These are phyloP conservation scores for Pseudogymnoascus sp. DNA, from an alignment of 2,329 filamentous ascomycete genomes.

Conservation along the genomic window DNA sequence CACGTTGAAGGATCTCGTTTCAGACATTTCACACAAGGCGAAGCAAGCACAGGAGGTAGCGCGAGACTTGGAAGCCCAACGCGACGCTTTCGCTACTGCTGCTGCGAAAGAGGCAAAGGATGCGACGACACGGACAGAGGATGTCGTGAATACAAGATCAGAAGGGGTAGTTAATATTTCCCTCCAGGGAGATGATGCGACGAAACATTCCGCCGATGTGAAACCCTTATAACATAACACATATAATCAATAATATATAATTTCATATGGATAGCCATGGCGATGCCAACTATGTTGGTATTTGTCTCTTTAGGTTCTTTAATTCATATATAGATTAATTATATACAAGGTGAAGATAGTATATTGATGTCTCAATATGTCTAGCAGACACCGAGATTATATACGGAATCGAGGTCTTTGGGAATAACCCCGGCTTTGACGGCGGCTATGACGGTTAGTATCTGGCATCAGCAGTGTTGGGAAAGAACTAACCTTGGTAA, in stretches of 20 bases:
- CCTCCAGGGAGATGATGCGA: neutral
- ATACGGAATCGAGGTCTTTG: constrained; percentile 9
- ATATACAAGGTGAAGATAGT: neutral
- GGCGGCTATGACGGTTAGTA: constrained; percentile 15
- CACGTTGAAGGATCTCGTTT: neutral
- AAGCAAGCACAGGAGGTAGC: neutral
- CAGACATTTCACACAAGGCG: neutral
- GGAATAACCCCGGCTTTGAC: constrained; percentile 25
- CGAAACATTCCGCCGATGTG: neutral
- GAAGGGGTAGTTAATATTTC: neutral
- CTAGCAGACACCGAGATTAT: constrained; percentile 5
- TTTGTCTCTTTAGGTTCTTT: too few relatives aligned
- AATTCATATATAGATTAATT: neutral
- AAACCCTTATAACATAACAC: constrained; percentile 3
- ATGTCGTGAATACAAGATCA: neutral
- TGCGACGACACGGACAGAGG: neutral
- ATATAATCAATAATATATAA: neutral
- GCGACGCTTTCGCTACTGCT: neutral
- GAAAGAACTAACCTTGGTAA: constrained; percentile 32
- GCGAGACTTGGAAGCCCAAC: neutral
- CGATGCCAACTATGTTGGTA: neutral
- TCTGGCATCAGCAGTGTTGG: neutral
- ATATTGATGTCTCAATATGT: neutral
- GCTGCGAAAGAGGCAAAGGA: neutral
- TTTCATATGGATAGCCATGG: neutral